Evolutionary conservation across 2,329 filamentous ascomycete genomes (phyloP).

Genomic region (Bipolaris oryzae): DNA sequence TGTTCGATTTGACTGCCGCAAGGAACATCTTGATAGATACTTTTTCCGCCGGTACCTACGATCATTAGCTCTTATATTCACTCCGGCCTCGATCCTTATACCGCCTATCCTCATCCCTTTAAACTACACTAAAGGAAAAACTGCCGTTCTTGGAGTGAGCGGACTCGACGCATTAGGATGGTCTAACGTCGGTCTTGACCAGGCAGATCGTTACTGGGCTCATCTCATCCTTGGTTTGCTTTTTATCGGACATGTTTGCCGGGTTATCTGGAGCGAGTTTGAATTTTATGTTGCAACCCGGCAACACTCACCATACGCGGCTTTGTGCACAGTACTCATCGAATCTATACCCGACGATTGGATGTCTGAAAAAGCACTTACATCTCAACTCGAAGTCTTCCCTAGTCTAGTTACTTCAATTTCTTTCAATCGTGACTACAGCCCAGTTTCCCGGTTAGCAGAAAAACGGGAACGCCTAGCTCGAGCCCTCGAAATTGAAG

Average conservation of each 20-base stretch:
- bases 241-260: constrained; percentile 15
- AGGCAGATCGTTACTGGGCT: constrained; percentile 21
- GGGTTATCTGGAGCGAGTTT: constrained; percentile 19
- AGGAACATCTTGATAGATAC: constrained; percentile 18
- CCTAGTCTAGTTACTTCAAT: constrained; percentile 7
- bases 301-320: neutral
- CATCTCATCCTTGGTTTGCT: constrained; percentile 14
- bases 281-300: constrained; percentile 7
- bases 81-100: constrained; percentile 15
- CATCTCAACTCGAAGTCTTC: constrained; percentile 16
- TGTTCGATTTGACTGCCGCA: constrained; percentile 17
- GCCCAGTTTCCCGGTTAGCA: constrained; percentile 3
- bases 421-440: constrained; percentile 18
- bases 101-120: constrained; percentile 17
- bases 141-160: constrained; percentile 11
- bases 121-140: constrained; percentile 20
- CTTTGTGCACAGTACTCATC: constrained; percentile 18
- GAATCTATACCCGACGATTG: constrained; percentile 17
- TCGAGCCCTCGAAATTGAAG: constrained; percentile 4
- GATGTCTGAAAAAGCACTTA: constrained; percentile 14
- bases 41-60: constrained; percentile 20
- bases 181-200: constrained; percentile 20
- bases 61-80: constrained; percentile 18
- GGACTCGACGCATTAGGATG: constrained; percentile 17
- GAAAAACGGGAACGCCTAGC: constrained; percentile 3